Evolutionary conservation across 2,329 filamentous ascomycete genomes (phyloP).

Genomic region (Microsporum canis): DNA sequence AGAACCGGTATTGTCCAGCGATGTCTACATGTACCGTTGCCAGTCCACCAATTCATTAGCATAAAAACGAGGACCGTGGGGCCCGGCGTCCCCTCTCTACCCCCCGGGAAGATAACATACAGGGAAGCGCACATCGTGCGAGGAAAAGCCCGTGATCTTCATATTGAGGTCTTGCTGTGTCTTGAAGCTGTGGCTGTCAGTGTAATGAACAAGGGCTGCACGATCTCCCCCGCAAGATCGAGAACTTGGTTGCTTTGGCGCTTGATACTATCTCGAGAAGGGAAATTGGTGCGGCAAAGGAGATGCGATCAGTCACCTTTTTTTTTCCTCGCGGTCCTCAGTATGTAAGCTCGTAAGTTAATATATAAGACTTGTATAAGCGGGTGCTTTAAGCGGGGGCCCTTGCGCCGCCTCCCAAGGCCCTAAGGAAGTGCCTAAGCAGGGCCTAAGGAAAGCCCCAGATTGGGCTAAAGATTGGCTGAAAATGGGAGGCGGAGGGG

Average conservation of each 20-base stretch:
- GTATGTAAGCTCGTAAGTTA: not conserved
- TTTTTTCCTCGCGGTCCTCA: not conserved
- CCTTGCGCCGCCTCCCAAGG: not conserved
- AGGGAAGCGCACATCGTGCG: constrained; percentile 65
- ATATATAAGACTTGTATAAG: not conserved
- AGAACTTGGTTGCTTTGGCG: not conserved
- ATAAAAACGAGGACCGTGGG: not conserved
- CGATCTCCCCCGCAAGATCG: not conserved
- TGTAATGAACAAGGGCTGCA: not conserved
- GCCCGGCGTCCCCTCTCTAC: not conserved
- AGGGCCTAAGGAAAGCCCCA: not conserved
- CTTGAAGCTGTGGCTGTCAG: not conserved
- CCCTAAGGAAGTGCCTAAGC: not conserved
- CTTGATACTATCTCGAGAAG: not conserved
- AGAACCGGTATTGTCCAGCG: constrained; percentile 87
- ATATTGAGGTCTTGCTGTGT: constrained; percentile 27
- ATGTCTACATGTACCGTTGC: constrained; percentile 47
- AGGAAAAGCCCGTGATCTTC: constrained; percentile 60
- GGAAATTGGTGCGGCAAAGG: not conserved
- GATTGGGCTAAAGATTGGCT: not conserved
- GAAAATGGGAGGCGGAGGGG: not conserved
- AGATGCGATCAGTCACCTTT: not conserved
- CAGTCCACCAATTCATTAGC: not conserved
- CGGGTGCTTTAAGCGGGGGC: not conserved
- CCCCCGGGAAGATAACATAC: constrained; percentile 24